Evolutionary conservation across 208 protist species (phyloP).

Genomic region (Crithidia thermophila): DNA sequence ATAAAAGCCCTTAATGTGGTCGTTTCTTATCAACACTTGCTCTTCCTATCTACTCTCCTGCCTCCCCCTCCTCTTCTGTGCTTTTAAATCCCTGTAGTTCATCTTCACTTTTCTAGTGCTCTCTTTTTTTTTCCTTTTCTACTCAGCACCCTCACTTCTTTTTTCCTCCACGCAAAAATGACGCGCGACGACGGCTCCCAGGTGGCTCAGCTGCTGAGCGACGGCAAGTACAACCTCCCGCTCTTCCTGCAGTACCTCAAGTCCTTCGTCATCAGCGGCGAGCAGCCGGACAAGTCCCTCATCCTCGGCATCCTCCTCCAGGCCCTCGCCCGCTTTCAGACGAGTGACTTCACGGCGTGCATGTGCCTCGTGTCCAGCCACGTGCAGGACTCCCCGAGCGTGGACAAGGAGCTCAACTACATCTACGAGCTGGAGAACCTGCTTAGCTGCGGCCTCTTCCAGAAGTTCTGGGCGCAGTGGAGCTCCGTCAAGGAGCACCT

Average conservation of each 20-base stretch:
- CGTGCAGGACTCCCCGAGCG: constrained; percentile 74
- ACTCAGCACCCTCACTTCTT: background rate
- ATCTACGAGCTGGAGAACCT: constrained; percentile 92
- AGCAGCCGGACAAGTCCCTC: constrained; percentile 75
- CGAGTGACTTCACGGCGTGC: constrained; percentile 84
- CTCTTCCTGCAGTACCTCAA: constrained; percentile 87
- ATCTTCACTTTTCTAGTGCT: background rate
- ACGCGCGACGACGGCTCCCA: constrained; percentile 64
- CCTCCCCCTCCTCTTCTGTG: background rate
- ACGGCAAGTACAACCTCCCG: constrained; percentile 83
- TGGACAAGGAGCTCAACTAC: constrained; percentile 78
- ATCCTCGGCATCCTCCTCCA: constrained; percentile 83
- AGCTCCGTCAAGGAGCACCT: constrained; percentile 61
- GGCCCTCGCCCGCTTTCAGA: constrained; percentile 84
- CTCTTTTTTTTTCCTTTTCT: background rate
- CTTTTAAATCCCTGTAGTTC: background rate
- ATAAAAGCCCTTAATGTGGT: too few relatives aligned
- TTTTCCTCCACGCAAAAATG: constrained; percentile 9
- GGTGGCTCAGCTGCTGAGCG: constrained; percentile 73
- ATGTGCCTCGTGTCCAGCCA: constrained; percentile 85
- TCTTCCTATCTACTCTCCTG: too few relatives aligned
- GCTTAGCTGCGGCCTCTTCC: constrained; percentile 80
- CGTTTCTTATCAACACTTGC: too few relatives aligned
- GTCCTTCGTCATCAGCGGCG: constrained; percentile 58
- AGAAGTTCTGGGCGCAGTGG: constrained; percentile 84